A percentile compares a stretch with the other conserved stretches of the same genome.
phyloP scores from a whole-genome alignment of 2,329 filamentous ascomycete species.

The Myriangium duriaei region DNA sequence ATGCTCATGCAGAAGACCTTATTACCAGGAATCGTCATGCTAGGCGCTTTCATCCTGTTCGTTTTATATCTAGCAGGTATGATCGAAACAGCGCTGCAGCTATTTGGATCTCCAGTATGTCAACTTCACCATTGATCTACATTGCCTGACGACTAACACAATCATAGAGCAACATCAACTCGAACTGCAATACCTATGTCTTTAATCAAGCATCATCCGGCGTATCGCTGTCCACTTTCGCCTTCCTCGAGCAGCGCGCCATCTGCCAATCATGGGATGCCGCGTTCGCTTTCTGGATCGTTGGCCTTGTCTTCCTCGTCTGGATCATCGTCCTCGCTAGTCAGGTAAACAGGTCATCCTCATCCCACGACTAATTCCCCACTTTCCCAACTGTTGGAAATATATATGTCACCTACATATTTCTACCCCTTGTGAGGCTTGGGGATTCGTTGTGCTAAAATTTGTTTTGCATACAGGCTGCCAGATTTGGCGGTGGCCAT shows the following conservation, averaged over 20 bases:
- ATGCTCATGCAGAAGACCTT: conserved; percentile 44
- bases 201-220: conserved; percentile 36
- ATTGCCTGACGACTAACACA: neutral
- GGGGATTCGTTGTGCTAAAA: conserved; percentile 1
- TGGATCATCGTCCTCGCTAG: conserved; percentile 52
- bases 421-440: too few species aligned
- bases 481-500: conserved; percentile 8
- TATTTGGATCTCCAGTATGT: conserved; percentile 36
- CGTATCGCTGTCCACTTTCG: conserved; percentile 42
- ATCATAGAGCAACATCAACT: conserved; percentile 39
- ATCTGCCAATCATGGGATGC: conserved; percentile 54
- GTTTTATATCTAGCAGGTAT: conserved; percentile 49
- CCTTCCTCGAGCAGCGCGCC: conserved; percentile 49
- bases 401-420: too few species aligned
- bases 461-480: conserved; percentile 1
- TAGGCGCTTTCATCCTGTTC: conserved; percentile 49
- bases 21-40: conserved; percentile 46
- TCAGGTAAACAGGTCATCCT: conserved; percentile 13
- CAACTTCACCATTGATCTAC: neutral
- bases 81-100: conserved; percentile 50
- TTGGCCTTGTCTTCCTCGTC: conserved; percentile 49
- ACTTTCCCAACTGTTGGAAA: neutral
- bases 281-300: conserved; percentile 50
- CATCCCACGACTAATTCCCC: conserved; percentile 9
- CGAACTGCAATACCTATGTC: conserved; percentile 47